These are phyloP conservation scores for Fusarium mexicanum DNA, from an alignment of 2,329 filamentous ascomycete species.

Conservation along the genomic window DNA sequence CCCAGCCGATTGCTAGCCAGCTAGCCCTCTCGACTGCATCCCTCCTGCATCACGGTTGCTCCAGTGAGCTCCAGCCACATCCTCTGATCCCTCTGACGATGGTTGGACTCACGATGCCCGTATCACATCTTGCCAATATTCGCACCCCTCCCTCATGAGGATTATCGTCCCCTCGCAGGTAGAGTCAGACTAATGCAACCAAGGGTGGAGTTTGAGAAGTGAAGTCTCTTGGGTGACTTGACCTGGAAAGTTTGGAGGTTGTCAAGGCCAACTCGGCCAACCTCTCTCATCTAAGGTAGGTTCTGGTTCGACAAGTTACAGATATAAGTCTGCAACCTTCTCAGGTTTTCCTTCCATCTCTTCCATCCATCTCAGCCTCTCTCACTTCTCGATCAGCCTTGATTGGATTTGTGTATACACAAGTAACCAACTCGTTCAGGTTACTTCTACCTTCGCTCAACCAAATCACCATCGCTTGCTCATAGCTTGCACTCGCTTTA, in stretches of 20 bases:
- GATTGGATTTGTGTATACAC: slow-evolving; percentile 18
- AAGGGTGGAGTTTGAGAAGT: slow-evolving; percentile 31
- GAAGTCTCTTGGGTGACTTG: slow-evolving; percentile 27
- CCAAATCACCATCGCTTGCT: slow-evolving; percentile 29
- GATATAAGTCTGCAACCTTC: slow-evolving; percentile 40
- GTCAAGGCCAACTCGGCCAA: slow-evolving; percentile 30
- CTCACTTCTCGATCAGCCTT: slow-evolving; percentile 15
- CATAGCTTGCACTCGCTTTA: slow-evolving; percentile 30
- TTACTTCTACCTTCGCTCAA: slow-evolving; percentile 45
- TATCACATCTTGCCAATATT: slow-evolving; percentile 39
- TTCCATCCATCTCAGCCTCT: slow-evolving; percentile 29
- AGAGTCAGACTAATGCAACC: slow-evolving; percentile 36
- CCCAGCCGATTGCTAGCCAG: slow-evolving; percentile 12
- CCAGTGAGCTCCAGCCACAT: slow-evolving; percentile 46
- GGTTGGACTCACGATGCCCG: slow-evolving; percentile 36
- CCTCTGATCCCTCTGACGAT: slow-evolving; percentile 21
- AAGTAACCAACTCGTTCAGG: slow-evolving; percentile 46
- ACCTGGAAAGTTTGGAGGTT: slow-evolving; percentile 28
- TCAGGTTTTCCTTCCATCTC: slow-evolving; percentile 19
- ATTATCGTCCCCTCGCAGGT: slow-evolving; percentile 36
- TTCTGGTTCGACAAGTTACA: slow-evolving; percentile 9
- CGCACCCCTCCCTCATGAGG: slow-evolving; percentile 34
- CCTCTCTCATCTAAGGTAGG: slow-evolving; percentile 11
- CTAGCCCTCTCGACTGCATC: slow-evolving; percentile 20
- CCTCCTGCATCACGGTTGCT: slow-evolving; percentile 36